phyloP scores from a whole-genome alignment of 116 monocot species.

The Thalassia testudinum region DNA sequence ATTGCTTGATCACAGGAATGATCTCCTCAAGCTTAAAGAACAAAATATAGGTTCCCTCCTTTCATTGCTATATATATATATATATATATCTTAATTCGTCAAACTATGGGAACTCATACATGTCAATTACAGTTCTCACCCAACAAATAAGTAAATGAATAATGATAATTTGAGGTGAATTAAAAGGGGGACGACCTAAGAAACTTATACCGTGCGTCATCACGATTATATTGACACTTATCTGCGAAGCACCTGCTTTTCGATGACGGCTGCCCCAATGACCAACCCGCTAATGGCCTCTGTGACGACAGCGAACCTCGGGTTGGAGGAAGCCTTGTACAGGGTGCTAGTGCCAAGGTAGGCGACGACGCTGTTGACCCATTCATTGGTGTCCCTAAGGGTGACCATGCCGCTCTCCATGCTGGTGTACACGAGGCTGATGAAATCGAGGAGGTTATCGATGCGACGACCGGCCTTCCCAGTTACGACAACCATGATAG shows the following conservation, averaged over 20 bases:
- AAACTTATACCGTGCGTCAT: too few relatives aligned
- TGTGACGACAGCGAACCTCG: slow-evolving; percentile 17
- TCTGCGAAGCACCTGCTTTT: slow-evolving; percentile 17
- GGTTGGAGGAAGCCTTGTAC: slow-evolving; percentile 16
- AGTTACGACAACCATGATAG: too few relatives aligned
- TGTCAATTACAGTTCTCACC: too few relatives aligned
- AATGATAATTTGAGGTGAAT: too few relatives aligned
- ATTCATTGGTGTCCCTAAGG: slow-evolving; percentile 10
- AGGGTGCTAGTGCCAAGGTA: slow-evolving; percentile 15
- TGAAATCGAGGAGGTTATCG: slow-evolving; percentile 18
- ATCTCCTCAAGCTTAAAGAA: too few relatives aligned
- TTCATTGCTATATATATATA: too few relatives aligned
- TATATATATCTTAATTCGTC: too few relatives aligned
- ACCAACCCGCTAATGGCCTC: slow-evolving; percentile 22
- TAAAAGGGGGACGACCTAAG: too few relatives aligned
- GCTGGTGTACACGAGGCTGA: slow-evolving; percentile 46
- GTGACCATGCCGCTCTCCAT: slow-evolving; percentile 22
- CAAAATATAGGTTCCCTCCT: too few relatives aligned
- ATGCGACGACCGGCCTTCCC: slow-evolving; percentile 14
- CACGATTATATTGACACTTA: slow-evolving; percentile 11
- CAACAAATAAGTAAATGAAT: too few relatives aligned
- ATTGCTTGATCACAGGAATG: too few relatives aligned
- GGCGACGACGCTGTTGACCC: slow-evolving; percentile 11
- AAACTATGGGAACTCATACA: too few relatives aligned
- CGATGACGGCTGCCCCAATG: slow-evolving; percentile 10